A percentile compares a stretch with the other conserved stretches of the same genome.
Conservation (phyloP, 495 filamentous ascomycete genomes). For the Penicillium bialowiezense region DNA sequence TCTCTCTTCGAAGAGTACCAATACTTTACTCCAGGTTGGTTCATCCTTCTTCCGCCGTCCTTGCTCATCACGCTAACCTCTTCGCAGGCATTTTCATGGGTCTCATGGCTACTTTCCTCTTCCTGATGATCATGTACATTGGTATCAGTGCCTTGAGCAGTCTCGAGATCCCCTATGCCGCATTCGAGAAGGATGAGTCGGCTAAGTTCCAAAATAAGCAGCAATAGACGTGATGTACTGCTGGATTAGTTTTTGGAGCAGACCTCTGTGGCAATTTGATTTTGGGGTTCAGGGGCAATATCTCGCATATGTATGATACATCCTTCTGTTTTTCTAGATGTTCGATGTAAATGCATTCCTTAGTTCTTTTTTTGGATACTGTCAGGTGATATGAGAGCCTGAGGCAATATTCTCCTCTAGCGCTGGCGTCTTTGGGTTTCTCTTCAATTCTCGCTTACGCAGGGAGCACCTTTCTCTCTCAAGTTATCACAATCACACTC, state of each 20-base stretch:
- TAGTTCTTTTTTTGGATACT: constrained; percentile 16
- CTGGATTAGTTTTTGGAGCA: constrained; percentile 2
- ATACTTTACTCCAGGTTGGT: constrained; percentile 72
- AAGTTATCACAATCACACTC: constrained; percentile 7
- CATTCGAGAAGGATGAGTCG: constrained; percentile 95
- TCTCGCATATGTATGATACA: constrained; percentile 25
- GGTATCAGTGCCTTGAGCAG: constrained; percentile 73
- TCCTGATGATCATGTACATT: constrained; percentile 72
- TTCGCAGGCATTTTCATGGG: constrained; percentile 77
- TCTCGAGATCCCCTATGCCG: constrained; percentile 83
- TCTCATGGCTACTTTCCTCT: constrained; percentile 62
- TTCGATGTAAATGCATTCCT: constrained; percentile 1
- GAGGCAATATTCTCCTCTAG: constrained; percentile 13
- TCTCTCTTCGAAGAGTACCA: constrained; percentile 90
- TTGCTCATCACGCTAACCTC: constrained; percentile 9
- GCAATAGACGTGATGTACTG: constrained; percentile 36
- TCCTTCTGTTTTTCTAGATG: constrained; percentile 3
- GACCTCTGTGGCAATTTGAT: constrained; percentile 11
- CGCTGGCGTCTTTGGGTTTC: constrained; percentile 19
- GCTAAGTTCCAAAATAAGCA: constrained; percentile 83
- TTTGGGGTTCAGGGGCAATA: constrained; percentile 12
- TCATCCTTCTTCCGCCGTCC: neutral
- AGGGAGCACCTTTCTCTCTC: neutral
- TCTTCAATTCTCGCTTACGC: constrained; percentile 18
- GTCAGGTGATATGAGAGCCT: constrained; percentile 24